Conservation (phyloP, 345 rosid species). For the Hibiscus tridactylites region DNA sequence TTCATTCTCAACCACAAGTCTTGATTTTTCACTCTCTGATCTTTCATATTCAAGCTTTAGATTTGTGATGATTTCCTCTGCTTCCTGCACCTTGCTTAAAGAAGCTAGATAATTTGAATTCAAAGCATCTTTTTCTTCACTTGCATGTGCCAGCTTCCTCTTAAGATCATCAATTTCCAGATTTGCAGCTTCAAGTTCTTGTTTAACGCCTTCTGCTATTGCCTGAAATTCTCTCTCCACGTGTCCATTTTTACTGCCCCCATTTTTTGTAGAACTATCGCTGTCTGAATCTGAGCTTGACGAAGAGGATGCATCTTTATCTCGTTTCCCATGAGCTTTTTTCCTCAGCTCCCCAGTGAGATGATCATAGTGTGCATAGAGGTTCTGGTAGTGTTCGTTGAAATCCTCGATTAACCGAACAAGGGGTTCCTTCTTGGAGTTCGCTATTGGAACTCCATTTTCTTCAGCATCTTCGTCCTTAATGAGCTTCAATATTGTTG, state of each 20-base stretch:
- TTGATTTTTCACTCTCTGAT: slow-evolving; percentile 33
- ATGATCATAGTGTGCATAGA: slow-evolving; percentile 59
- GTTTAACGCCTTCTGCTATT: slow-evolving; percentile 35
- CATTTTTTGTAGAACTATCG: slow-evolving; percentile 44
- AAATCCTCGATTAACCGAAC: slow-evolving; percentile 61
- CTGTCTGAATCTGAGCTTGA: slow-evolving; percentile 79
- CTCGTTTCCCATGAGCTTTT: slow-evolving; percentile 42
- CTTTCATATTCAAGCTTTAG: slow-evolving; percentile 53
- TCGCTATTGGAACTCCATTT: slow-evolving; percentile 23
- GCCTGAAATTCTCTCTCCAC: slow-evolving; percentile 39
- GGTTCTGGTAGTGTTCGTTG: slow-evolving; percentile 53
- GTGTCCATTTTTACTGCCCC: slow-evolving; percentile 51
- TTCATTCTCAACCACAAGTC: slow-evolving; percentile 35
- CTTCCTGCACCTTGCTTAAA: slow-evolving; percentile 45
- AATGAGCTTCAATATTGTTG: slow-evolving; percentile 60
- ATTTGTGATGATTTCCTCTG: slow-evolving; percentile 34
- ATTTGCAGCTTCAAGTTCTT: slow-evolving; percentile 53
- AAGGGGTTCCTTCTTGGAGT: slow-evolving; percentile 48
- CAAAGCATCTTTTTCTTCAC: slow-evolving; percentile 54
- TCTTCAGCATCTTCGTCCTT: slow-evolving; percentile 50
- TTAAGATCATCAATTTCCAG: slow-evolving; percentile 54
- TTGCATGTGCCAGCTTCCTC: slow-evolving; percentile 31
- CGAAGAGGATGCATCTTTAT: slow-evolving; percentile 47
- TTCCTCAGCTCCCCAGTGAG: slow-evolving; percentile 67
- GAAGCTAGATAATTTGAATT: slow-evolving; percentile 43